Evolutionary conservation across 495 filamentous ascomycete genomes (phyloP).

Genomic region (Penicillium tannophilum): DNA sequence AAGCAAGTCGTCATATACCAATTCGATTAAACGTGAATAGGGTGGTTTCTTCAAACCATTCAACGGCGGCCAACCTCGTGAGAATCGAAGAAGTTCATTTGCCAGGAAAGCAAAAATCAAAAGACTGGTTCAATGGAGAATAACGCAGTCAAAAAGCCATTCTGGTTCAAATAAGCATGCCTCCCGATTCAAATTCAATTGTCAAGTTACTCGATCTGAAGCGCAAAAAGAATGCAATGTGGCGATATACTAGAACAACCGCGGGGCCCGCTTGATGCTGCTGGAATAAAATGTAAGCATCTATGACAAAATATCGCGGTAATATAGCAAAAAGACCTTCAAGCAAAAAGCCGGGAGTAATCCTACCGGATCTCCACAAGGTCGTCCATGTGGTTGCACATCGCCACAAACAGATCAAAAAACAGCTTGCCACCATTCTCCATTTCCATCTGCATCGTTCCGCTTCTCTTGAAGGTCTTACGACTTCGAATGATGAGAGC

Average conservation of each 20-base stretch:
- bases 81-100: constrained; percentile 40
- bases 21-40: constrained; percentile 35
- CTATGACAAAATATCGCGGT: neutral
- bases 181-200: constrained; percentile 27
- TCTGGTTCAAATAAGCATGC: constrained; percentile 38
- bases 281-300: constrained; percentile 21
- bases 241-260: constrained; percentile 38
- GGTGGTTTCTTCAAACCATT: constrained; percentile 33
- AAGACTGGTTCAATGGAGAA: constrained; percentile 16
- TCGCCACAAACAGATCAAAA: constrained; percentile 95
- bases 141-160: constrained; percentile 29
- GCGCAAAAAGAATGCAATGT: constrained; percentile 13
- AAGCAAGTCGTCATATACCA: constrained; percentile 25
- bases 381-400: constrained; percentile 97
- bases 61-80: constrained; percentile 49
- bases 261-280: constrained; percentile 43
- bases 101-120: constrained; percentile 31
- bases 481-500: constrained; percentile 91
- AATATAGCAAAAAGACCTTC: constrained; percentile 18
- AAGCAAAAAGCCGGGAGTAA: constrained; percentile 13
- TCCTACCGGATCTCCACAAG: constrained; percentile 62
- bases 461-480: constrained; percentile 92
- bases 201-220: constrained; percentile 30
- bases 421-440: constrained; percentile 87
- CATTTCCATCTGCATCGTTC: constrained; percentile 98